Percentiles rank a stretch among this genome's conserved stretches.
phyloP scores from a whole-genome alignment of 2,329 filamentous ascomycete species.

The Botrytis deweyae region DNA sequence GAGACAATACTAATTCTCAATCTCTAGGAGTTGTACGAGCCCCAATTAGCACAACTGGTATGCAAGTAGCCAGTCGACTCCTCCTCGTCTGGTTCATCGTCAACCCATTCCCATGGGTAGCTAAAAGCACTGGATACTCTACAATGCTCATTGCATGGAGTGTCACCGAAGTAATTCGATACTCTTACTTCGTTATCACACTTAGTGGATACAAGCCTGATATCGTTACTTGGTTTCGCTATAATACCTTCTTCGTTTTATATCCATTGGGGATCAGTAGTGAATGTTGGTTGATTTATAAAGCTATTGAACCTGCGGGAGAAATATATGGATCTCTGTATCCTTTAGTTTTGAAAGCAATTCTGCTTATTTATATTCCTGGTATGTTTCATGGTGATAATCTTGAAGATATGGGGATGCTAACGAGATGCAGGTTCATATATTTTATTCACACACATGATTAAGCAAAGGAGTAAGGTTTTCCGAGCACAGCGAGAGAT shows the following conservation, averaged over 20 bases:
- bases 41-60: conserved; percentile 77
- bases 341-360: conserved; percentile 59
- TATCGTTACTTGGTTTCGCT: conserved; percentile 75
- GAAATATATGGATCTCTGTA: conserved; percentile 48
- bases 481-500: conserved; percentile 56
- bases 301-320: conserved; percentile 61
- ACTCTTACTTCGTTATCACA: conserved; percentile 83
- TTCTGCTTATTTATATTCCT: conserved; percentile 76
- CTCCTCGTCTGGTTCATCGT: conserved; percentile 87
- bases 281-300: conserved; percentile 79
- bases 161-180: conserved; percentile 87
- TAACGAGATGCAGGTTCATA: conserved; percentile 54
- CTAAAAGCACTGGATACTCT: conserved; percentile 62
- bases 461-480: conserved; percentile 81
- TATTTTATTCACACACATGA: conserved; percentile 91
- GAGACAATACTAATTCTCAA: conserved; percentile 23
- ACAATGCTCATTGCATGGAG: conserved; percentile 86
- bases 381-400: conserved; percentile 51
- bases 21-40: conserved; percentile 75
- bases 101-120: conserved; percentile 67
- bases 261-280: conserved; percentile 90
- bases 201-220: conserved; percentile 62
- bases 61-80: conserved; percentile 87
- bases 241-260: conserved; percentile 90
- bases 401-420: not conserved